Conservation (phyloP, 495 filamentous ascomycete species). For the Talaromyces liani region DNA sequence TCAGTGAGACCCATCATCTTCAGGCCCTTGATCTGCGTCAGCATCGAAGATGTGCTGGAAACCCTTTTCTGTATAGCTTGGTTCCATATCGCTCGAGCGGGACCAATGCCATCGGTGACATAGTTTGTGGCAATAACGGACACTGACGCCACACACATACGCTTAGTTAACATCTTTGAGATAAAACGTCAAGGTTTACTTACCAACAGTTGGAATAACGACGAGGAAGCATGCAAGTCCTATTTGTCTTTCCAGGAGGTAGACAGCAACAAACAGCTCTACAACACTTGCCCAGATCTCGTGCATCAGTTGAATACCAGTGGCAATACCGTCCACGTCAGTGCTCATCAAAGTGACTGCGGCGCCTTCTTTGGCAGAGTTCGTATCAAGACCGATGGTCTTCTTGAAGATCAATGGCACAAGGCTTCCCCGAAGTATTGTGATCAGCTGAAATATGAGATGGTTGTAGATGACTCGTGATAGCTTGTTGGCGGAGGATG, state of each 20-base stretch:
- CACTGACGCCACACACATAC: conserved; percentile 14
- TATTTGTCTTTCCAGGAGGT: conserved; percentile 37
- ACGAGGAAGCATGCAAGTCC: conserved; percentile 29
- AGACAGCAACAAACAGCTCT: neutral
- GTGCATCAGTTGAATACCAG: neutral
- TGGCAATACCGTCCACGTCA: conserved; percentile 39
- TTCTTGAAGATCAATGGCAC: conserved; percentile 48
- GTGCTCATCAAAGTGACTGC: conserved; percentile 50
- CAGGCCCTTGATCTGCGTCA: conserved; percentile 49
- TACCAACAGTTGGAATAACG: conserved; percentile 15
- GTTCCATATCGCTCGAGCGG: conserved; percentile 35
- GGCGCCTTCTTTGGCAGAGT: conserved; percentile 33
- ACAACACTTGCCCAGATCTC: neutral
- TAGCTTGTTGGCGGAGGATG: conserved; percentile 13
- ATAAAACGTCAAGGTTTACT: conserved; percentile 1
- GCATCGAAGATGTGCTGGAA: conserved; percentile 42
- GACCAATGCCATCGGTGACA: neutral
- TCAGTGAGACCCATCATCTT: conserved; percentile 45
- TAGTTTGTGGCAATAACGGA: neutral
- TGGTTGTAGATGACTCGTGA: neutral
- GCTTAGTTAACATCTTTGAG: neutral
- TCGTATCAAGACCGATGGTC: conserved; percentile 32
- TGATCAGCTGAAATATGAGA: conserved; percentile 25
- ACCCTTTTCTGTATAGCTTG: conserved; percentile 48
- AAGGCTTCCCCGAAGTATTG: conserved; percentile 51